Evolutionary conservation across 495 filamentous ascomycete species (phyloP), one percentile per base, ranked within the genome.

Genomic region (Penicillium coprophilum): DNA sequence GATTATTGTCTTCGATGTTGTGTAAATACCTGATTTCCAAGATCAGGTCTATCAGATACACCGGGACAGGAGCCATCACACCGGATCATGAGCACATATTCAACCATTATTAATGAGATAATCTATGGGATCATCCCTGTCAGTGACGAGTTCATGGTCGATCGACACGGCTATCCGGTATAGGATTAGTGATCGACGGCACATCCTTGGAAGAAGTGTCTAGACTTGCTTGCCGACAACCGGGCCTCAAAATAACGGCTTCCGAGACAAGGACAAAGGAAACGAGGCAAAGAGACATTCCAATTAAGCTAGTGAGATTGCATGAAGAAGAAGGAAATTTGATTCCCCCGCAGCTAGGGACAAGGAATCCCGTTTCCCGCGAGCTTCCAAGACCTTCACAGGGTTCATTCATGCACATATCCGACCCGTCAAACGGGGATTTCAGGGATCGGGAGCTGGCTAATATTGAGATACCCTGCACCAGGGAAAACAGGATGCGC

Each of bases 101-200:
- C 44, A 39, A 53, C 34, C 46, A 15, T 43, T 17, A 44, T n/a
- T 20, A 23, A 23, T 23, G 4, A 36, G 41, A 46, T 43, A 32
- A 20, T 10, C 43, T 36, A 31, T n/a, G 28, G 21, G 60, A 68
- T 63, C 60, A 68, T 49, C 65, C 59, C 63, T 68, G 60, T 64
- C 65, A 66, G 56, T 50, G 47, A 58, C 24, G 48, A 58, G 57
- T 61, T 24, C 39, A 54, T 56, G 50, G 57, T 61, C 27, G 60
- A 68, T 68, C 63, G 57, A 55, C 53, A 54, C 38, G 13, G 41
- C 21, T 30, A 24, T 6, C 7, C 24, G 4, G 24, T 27, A 27
- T 41, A 55, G 46, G 55, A 63, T 54, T 41, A 17, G 24, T 32
- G 60, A 61, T 66, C 62, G 45, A 47, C 30, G 23, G 38, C 41